These are phyloP conservation scores for Arthroderma uncinatum DNA, from an alignment of 2,329 filamentous ascomycete species.

Conservation along the genomic window DNA sequence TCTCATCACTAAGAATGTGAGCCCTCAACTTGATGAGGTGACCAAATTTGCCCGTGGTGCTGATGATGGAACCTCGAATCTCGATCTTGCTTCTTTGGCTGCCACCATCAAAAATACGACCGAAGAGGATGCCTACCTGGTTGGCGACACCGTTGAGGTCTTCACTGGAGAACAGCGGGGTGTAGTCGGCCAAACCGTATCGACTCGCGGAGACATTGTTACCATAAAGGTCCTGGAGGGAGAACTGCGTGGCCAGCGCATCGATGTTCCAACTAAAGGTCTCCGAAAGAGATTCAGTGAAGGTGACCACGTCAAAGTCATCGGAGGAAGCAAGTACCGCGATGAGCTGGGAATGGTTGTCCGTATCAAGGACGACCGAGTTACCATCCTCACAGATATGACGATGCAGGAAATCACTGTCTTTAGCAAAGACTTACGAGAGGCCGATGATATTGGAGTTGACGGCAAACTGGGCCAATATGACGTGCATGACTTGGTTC, in stretches of 20 bases:
- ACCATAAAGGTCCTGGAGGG: conserved; percentile 77
- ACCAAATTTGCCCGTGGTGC: conserved; percentile 82
- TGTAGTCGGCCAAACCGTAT: conserved; percentile 71
- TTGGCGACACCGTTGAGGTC: conserved; percentile 92
- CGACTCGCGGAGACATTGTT: conserved; percentile 84
- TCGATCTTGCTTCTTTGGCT: conserved; percentile 83
- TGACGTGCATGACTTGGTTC: conserved; percentile 84
- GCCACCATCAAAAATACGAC: conserved; percentile 79
- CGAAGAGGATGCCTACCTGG: conserved; percentile 70
- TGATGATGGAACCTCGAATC: conserved; percentile 84
- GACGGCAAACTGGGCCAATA: conserved; percentile 75
- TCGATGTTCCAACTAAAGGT: conserved; percentile 86
- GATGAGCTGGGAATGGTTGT: conserved; percentile 97
- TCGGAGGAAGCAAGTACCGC: conserved; percentile 84
- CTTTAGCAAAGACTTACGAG: conserved; percentile 91
- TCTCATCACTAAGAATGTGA: conserved; percentile 77
- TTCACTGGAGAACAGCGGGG: conserved; percentile 93
- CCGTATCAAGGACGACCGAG: conserved; percentile 79
- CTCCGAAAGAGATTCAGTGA: conserved; percentile 84
- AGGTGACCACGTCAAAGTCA: conserved; percentile 97
- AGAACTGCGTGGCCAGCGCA: conserved; percentile 66
- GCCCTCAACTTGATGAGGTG: conserved; percentile 86
- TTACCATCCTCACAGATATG: conserved; percentile 87
- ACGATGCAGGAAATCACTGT: conserved; percentile 90
- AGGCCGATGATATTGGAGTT: conserved; percentile 83